Evolutionary conservation across 2,329 filamentous ascomycete genomes (phyloP), one percentile per base, ranked within the genome.

Genomic region (Talaromyces marneffei): DNA sequence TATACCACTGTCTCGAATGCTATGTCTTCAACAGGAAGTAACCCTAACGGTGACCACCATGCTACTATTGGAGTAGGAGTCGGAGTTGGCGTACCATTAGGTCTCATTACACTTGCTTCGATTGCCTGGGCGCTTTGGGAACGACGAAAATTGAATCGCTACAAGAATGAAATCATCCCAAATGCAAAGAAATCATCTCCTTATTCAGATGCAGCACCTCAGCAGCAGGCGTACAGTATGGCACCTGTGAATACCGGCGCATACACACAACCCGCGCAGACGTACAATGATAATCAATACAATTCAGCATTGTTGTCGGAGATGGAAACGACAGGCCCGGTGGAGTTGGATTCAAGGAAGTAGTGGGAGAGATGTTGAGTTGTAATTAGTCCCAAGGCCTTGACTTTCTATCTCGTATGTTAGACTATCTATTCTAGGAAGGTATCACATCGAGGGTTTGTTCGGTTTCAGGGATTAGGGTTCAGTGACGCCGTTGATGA

Each of bases 91-190:
- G 62, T 72, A 16, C 69, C 72, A 6, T 62, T 73, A 0, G 71
- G 69, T 1, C 27, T 72, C 16, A 67, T 73, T 46, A 71, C 70
- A 4, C 33, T 72, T 9, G 65, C 55, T n/a, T 65, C 69, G n/a
- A 48, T 73, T 4, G 62, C 40, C 2, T 73, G 71, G 70, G 69
- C 67, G 4, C 29, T 71, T 5, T 70, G 64, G 63, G 72, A 74
- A 42, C 65, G 69, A 55, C 66, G 53, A 62, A 63, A 63, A 31
- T 37, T 59, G 9, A 50, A 62, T n/a, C 55, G 40, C n/a, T 33
- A 59, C 23, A 31, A 37, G 12, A 39, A 29, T 25, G 60, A 42
- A 23, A 27, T 31, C 25, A 16, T 27, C 9, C 23, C 48, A 4
- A 16, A 25, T 55, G 20, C 16, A 5, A 55, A 55, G 25, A n/a